A percentile compares a stretch with the other conserved stretches of the same genome.
Conservation (phyloP, 116 monocot genomes). For the Iris pallida region DNA sequence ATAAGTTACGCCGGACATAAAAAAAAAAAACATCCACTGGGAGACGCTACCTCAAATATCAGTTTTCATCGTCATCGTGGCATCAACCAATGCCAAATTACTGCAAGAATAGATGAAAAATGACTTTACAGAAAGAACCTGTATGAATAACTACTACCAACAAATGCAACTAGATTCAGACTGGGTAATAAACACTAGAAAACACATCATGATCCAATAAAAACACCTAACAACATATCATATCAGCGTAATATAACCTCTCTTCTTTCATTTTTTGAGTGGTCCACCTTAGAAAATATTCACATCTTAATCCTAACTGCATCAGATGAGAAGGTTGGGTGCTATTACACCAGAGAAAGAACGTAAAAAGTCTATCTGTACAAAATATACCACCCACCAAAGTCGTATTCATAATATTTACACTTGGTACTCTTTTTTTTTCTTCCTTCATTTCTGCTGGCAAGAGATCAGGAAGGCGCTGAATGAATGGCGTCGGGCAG, state of each 20-base stretch:
- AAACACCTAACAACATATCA: not conserved
- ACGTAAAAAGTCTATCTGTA: slow-evolving; percentile 5
- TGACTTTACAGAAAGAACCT: no score
- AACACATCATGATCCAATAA: not conserved
- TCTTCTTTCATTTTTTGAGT: not conserved
- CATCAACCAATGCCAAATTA: no score
- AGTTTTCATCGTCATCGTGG: no score
- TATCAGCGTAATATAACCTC: not conserved
- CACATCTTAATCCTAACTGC: slow-evolving; percentile 14
- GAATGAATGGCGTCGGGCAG: slow-evolving; percentile 70
- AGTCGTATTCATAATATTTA: slow-evolving; percentile 35
- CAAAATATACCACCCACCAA: slow-evolving; percentile 17
- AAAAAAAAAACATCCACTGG: no score
- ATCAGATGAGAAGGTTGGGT: slow-evolving; percentile 1
- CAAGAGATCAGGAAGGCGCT: slow-evolving; percentile 65
- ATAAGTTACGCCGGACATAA: no score
- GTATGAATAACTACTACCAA: no score
- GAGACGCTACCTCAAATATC: no score
- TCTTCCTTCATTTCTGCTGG: slow-evolving; percentile 77
- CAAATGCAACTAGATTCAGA: no score
- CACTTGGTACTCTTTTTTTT: slow-evolving; percentile 26
- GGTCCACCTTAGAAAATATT: slow-evolving; percentile 5
- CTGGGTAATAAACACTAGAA: not conserved
- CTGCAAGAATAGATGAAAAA: no score
- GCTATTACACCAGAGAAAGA: slow-evolving; percentile 4